Evolutionary conservation across 352 stramenopile species (phyloP), one percentile per base, ranked within the genome.

Genomic region (Phytophthora melonis): DNA sequence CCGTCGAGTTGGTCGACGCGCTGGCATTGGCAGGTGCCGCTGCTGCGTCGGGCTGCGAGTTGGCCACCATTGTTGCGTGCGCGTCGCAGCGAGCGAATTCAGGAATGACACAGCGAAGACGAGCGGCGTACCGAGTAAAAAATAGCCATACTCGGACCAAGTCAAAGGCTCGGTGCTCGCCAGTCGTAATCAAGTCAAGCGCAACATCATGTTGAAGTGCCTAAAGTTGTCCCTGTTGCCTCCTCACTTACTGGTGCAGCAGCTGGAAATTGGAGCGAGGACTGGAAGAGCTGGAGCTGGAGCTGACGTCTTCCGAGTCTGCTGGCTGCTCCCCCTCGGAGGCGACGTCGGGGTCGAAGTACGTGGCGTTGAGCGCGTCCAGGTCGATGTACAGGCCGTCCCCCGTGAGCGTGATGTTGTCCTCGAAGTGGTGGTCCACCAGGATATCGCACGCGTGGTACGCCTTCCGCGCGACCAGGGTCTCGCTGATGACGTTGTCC

Each of bases 381-480:
- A 91, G 32, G 57, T 91, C 82, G 39, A 91, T 82, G 64, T 90
- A 80, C 27, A 90, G 63, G 3, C 84, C 84, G 13, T 91, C 82
- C 0, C 74, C 47, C 0, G 82, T 72, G 18, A 91, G 66, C 54
- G 79, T 87, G 72, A 90, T 89, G 57, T 88, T 89, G 68, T 91
- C 80, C 7, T 84, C 74, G 54, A 91, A 91, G 53, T 90, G 80
- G 64, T 90, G 84, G 2, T 78, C 80, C 1, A 90, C 80, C 10
- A 90, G 72, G 14, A 91, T 77, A 56, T 91, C 84, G 58, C 80
- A 90, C 52, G 76, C 85, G 60, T 88, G 81, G 41, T 91, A 90
- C 6, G 82, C 77, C 61, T 89, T 91, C 2, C 82, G 75, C 6
- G 80, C 72, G 43, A 88, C 84, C 80, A 91, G 88, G 47, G 81